Conservation (phyloP, 768 basidiomycete genomes). For the Amanita thiersii region DNA sequence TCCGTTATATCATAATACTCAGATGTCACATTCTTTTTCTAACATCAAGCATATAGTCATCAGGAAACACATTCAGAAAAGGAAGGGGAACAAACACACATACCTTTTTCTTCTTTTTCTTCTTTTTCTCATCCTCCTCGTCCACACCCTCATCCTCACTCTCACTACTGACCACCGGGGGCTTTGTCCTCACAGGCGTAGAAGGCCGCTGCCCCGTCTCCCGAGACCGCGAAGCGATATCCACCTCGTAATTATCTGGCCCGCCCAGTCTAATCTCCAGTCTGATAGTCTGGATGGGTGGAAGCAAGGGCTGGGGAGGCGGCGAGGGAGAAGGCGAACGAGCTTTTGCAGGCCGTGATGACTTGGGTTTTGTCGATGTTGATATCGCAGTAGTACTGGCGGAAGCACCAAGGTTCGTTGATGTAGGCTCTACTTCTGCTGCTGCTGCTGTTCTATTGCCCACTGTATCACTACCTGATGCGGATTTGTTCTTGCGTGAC, state of each 20-base stretch:
- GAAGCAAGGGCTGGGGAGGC: conserved; percentile 43
- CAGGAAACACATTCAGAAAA: conserved; percentile 1
- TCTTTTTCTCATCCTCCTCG: conserved; percentile 23
- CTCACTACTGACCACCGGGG: conserved; percentile 40
- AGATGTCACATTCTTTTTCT: conserved; percentile 44
- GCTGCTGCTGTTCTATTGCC: neutral
- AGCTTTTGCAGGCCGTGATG: conserved; percentile 20
- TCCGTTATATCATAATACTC: conserved; percentile 90
- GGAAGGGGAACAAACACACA: conserved; percentile 5
- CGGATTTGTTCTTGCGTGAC: too few relatives aligned
- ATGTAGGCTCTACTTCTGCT: conserved; percentile 10
- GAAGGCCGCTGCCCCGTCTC: conserved; percentile 56
- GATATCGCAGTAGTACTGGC: neutral
- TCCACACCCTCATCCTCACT: conserved; percentile 34
- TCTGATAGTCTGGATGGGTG: conserved; percentile 55
- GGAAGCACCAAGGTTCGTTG: conserved; percentile 16
- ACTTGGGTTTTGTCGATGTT: conserved; percentile 16
- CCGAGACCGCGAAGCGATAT: conserved; percentile 50
- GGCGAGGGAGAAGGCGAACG: conserved; percentile 45
- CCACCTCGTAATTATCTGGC: conserved; percentile 67
- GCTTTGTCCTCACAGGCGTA: conserved; percentile 40
- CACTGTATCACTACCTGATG: too few relatives aligned
- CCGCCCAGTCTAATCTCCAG: conserved; percentile 66
- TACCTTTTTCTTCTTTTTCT: conserved; percentile 31
- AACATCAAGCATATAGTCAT: neutral